A percentile compares a stretch with the other conserved stretches of the same genome.
These are phyloP conservation scores for Colletotrichum higginsianum DNA, from an alignment of 2,329 filamentous ascomycete genomes.

Conservation along the genomic window DNA sequence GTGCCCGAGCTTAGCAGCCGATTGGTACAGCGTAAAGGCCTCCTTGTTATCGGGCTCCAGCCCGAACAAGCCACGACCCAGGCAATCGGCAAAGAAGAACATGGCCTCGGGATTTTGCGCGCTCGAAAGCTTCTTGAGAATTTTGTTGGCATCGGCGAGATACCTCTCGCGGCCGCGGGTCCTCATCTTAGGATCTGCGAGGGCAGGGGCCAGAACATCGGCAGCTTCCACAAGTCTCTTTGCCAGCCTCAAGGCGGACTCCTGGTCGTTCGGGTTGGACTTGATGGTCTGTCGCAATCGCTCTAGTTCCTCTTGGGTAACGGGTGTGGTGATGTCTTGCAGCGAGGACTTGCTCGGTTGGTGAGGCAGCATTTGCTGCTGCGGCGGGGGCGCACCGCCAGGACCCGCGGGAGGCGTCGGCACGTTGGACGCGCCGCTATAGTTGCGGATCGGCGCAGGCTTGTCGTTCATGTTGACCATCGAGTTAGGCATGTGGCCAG, in stretches of 20 bases:
- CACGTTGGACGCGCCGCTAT: conserved; percentile 66
- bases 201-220: conserved; percentile 76
- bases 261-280: conserved; percentile 79
- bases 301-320: conserved; percentile 86
- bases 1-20: conserved; percentile 91
- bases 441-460: conserved; percentile 72
- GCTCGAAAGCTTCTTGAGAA: conserved; percentile 87
- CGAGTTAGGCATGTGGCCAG: conserved; percentile 73
- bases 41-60: conserved; percentile 89
- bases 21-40: conserved; percentile 93
- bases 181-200: conserved; percentile 79
- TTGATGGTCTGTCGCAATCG: conserved; percentile 79
- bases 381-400: conserved; percentile 52
- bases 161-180: conserved; percentile 87
- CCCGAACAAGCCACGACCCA: conserved; percentile 86
- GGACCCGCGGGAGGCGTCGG: conserved; percentile 47
- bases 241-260: conserved; percentile 79
- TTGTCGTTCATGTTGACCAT: conserved; percentile 69
- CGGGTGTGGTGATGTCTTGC: conserved; percentile 59
- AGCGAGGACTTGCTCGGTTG: conserved; percentile 45
- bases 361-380: conserved; percentile 50
- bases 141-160: conserved; percentile 87
- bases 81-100: conserved; percentile 93
- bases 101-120: conserved; percentile 86
- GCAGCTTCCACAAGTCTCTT: conserved; percentile 91